Conservation (phyloP, 2,329 filamentous ascomycete genomes). For the Colletotrichum sp. region DNA sequence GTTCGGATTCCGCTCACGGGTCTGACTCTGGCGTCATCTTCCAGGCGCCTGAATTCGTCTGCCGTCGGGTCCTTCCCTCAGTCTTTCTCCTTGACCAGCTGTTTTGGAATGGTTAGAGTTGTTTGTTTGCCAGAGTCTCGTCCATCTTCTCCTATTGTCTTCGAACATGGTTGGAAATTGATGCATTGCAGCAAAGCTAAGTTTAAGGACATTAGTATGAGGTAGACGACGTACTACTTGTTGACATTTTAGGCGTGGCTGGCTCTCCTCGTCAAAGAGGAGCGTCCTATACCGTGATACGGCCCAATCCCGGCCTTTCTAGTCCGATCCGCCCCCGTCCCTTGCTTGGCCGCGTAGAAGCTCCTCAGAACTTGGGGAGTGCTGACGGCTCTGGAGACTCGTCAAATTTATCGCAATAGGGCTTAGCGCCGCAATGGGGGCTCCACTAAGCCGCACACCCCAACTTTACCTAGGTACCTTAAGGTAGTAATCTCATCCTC, state of each 20-base stretch:
- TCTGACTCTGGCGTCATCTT: neutral
- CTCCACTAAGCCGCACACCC: neutral
- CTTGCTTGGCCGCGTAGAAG: neutral
- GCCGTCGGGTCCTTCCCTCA: neutral
- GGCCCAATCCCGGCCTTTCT: neutral
- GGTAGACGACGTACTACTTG: neutral
- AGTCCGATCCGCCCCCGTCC: neutral
- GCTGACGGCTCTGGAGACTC: constrained; percentile 23
- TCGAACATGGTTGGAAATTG: neutral
- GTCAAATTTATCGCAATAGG: constrained; percentile 44
- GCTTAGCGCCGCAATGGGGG: constrained; percentile 34
- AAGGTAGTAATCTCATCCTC: neutral
- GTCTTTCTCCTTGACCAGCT: neutral
- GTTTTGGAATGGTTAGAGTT: neutral
- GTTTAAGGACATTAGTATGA: neutral
- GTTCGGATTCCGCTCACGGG: neutral
- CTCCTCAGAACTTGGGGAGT: neutral
- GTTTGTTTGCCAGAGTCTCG: neutral
- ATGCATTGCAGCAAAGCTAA: neutral
- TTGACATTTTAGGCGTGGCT: neutral
- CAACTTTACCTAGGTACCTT: neutral
- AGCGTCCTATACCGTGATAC: neutral
- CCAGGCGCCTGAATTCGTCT: neutral
- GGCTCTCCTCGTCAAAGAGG: neutral
- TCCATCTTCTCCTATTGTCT: neutral